Conservation (phyloP, 2,329 filamentous ascomycete species). For the Claviceps lovelessii region DNA sequence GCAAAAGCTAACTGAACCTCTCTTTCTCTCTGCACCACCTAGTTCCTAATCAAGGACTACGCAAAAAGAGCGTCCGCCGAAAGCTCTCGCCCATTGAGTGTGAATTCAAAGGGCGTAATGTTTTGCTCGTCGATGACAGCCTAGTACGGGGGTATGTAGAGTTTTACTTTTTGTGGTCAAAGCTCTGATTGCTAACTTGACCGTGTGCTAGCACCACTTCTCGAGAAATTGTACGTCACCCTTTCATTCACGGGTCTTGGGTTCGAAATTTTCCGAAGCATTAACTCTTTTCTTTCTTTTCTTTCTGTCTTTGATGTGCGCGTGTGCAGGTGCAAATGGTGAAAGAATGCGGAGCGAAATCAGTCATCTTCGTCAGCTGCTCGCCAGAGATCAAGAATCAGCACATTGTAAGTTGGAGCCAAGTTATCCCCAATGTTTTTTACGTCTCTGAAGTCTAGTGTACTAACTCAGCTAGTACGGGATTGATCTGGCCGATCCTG, state of each 20-base stretch:
- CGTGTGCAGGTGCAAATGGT: slow-evolving; percentile 46
- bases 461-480: slow-evolving; percentile 20
- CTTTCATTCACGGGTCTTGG: too few species aligned
- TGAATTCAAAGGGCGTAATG: slow-evolving; percentile 68
- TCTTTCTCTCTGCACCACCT: neutral
- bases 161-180: neutral
- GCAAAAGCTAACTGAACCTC: neutral
- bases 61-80: slow-evolving; percentile 71
- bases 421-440: neutral
- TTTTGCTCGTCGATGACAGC: slow-evolving; percentile 77
- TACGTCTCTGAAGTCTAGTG: neutral
- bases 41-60: slow-evolving; percentile 23
- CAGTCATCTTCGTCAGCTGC: slow-evolving; percentile 72
- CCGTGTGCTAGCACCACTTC: slow-evolving; percentile 4
- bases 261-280: neutral
- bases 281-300: neutral
- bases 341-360: slow-evolving; percentile 65
- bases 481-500: slow-evolving; percentile 30
- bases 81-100: slow-evolving; percentile 79
- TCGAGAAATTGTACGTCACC: slow-evolving; percentile 11
- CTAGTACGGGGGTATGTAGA: slow-evolving; percentile 50
- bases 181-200: neutral
- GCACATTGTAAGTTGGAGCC: slow-evolving; percentile 56
- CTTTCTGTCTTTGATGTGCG: neutral
- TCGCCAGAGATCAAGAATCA: slow-evolving; percentile 71